Evolutionary conservation across 108 stramenopile species (phyloP).

Genomic region (Aurantiochytrium sp.): DNA sequence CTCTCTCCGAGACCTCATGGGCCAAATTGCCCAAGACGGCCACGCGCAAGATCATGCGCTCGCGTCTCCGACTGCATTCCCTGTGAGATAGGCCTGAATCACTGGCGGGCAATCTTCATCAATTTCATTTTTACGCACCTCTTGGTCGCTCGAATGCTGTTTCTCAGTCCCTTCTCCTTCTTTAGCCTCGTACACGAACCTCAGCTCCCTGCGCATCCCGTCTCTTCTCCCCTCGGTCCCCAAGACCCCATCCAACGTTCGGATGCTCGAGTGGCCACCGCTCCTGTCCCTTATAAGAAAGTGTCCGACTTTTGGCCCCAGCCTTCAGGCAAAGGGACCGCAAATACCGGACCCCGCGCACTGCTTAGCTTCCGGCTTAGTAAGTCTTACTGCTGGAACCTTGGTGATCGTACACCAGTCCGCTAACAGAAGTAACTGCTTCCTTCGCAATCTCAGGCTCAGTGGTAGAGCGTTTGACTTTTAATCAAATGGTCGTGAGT

Average conservation of each 20-base stretch:
- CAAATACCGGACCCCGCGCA: background rate
- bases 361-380: background rate
- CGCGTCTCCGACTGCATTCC: background rate
- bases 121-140: too few relatives aligned
- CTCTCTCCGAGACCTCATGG: background rate
- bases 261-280: too few relatives aligned
- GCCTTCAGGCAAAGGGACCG: background rate
- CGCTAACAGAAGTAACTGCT: background rate
- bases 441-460: background rate
- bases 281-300: background rate
- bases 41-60: background rate
- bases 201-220: too few relatives aligned
- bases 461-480: slow-evolving; percentile 9
- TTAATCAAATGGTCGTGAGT: slow-evolving; percentile 10
- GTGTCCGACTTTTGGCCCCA: background rate
- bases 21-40: background rate
- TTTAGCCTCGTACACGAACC: too few relatives aligned
- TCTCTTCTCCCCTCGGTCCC: too few relatives aligned
- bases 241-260: too few relatives aligned
- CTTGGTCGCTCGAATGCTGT: too few relatives aligned
- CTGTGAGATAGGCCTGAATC: background rate
- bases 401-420: background rate
- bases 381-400: background rate
- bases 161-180: too few relatives aligned
- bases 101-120: too few relatives aligned